Conservation (phyloP, 2,329 filamentous ascomycete genomes). For the Talaromyces sp. region DNA sequence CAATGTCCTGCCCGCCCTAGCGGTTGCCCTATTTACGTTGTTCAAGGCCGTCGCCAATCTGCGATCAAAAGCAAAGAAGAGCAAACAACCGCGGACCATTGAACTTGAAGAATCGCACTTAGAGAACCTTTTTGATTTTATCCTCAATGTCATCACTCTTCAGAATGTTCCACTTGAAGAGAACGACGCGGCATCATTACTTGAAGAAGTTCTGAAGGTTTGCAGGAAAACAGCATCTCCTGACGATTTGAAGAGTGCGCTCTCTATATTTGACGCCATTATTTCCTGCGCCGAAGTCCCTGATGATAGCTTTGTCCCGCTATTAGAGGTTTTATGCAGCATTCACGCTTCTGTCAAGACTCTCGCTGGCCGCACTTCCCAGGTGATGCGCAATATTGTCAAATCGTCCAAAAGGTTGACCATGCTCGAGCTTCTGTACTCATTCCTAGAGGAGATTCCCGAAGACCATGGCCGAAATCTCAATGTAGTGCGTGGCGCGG, state of each 20-base stretch:
- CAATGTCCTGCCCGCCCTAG: constrained; percentile 40
- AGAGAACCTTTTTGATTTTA: constrained; percentile 41
- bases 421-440: constrained; percentile 38
- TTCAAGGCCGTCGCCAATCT: constrained; percentile 36
- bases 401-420: constrained; percentile 39
- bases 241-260: constrained; percentile 41
- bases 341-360: constrained; percentile 45
- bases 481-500: constrained; percentile 40
- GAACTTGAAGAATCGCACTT: constrained; percentile 34
- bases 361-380: constrained; percentile 41
- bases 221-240: constrained; percentile 42
- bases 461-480: constrained; percentile 36
- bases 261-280: constrained; percentile 42
- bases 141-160: constrained; percentile 42
- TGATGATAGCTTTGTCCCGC: constrained; percentile 34
- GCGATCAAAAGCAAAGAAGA: constrained; percentile 39
- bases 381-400: constrained; percentile 41
- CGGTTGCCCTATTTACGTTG: constrained; percentile 38
- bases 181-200: constrained; percentile 37
- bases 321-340: constrained; percentile 44
- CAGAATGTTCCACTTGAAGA: constrained; percentile 36
- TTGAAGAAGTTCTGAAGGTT: constrained; percentile 38
- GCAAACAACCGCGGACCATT: constrained; percentile 32
- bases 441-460: constrained; percentile 35
- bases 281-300: constrained; percentile 42